phyloP scores from a whole-genome alignment of 2,329 filamentous ascomycete species.

The Waltergamsia citrina region DNA sequence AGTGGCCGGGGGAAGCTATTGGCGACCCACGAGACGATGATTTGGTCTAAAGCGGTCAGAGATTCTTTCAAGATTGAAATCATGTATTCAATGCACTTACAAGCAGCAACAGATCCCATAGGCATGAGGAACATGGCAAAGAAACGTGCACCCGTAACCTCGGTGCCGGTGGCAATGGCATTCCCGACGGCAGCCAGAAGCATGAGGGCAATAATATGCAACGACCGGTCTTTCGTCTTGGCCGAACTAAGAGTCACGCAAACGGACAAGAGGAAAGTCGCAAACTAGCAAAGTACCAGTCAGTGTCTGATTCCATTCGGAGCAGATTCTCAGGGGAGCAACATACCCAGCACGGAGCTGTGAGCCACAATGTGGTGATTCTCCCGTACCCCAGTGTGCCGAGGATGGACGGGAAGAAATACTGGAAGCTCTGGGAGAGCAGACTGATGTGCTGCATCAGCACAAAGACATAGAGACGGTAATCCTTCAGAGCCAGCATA shows the following conservation, averaged over 20 bases:
- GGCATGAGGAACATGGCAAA: constrained; percentile 56
- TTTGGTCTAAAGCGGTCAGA: constrained; percentile 23
- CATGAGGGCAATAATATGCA: constrained; percentile 46
- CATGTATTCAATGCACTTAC: constrained; percentile 13
- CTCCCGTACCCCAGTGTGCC: constrained; percentile 48
- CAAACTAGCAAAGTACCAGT: constrained; percentile 20
- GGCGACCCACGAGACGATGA: constrained; percentile 58
- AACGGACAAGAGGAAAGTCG: constrained; percentile 42
- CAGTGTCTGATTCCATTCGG: background rate
- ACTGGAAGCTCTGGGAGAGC: constrained; percentile 48
- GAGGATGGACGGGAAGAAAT: constrained; percentile 57
- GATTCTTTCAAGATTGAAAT: background rate
- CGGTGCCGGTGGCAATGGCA: constrained; percentile 42
- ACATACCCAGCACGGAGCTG: constrained; percentile 44
- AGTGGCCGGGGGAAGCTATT: constrained; percentile 64
- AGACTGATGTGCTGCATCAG: constrained; percentile 43
- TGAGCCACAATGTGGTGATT: constrained; percentile 46
- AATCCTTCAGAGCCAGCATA: constrained; percentile 36
- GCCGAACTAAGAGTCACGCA: constrained; percentile 45
- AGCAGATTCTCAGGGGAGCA: background rate
- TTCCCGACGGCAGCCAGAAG: constrained; percentile 42
- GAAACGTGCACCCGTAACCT: constrained; percentile 40
- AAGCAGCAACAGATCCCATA: constrained; percentile 40
- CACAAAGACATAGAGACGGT: constrained; percentile 42
- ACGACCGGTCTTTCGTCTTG: constrained; percentile 41